These are phyloP conservation scores for Begonia loranthoides DNA, from an alignment of 306 rosid species.

Conservation along the genomic window DNA sequence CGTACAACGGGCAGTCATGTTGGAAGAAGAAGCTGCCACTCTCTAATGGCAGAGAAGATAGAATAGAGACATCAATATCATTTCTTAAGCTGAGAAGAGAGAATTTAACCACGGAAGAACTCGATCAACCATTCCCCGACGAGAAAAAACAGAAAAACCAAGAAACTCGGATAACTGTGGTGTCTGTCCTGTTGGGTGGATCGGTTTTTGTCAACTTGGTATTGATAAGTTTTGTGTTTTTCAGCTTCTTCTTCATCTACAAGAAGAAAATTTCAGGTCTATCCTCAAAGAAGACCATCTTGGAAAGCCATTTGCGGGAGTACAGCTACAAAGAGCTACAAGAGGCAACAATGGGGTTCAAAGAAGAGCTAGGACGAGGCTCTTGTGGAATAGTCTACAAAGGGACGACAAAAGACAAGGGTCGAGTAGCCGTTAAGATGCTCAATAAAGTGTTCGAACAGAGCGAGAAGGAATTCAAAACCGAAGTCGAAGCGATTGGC, in stretches of 20 bases:
- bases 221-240: slow-evolving; percentile 3
- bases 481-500: slow-evolving; percentile 21
- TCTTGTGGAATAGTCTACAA: slow-evolving; percentile 19
- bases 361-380: slow-evolving; percentile 23
- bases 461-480: slow-evolving; percentile 19
- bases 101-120: neutral
- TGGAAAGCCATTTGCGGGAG: slow-evolving; percentile 5
- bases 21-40: slow-evolving; percentile 16
- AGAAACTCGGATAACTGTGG: slow-evolving; percentile 1
- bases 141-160: slow-evolving; percentile 3
- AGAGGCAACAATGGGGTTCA: slow-evolving; percentile 19
- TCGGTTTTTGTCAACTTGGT: slow-evolving; percentile 16
- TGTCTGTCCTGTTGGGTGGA: slow-evolving; percentile 16
- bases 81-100: slow-evolving; percentile 6
- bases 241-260: slow-evolving; percentile 8
- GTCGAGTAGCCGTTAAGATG: slow-evolving; percentile 21
- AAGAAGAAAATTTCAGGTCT: neutral
- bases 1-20: neutral
- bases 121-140: neutral
- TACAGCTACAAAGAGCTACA: slow-evolving; percentile 11
- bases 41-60: slow-evolving; percentile 10
- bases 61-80: neutral
- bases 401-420: slow-evolving; percentile 1
- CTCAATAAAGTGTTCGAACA: slow-evolving; percentile 10
- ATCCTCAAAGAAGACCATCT: neutral